Percentiles rank a stretch among this genome's conserved stretches.
Conservation (phyloP, 805 yeast genomes). For the Schwanniomyces vanrijiae region DNA sequence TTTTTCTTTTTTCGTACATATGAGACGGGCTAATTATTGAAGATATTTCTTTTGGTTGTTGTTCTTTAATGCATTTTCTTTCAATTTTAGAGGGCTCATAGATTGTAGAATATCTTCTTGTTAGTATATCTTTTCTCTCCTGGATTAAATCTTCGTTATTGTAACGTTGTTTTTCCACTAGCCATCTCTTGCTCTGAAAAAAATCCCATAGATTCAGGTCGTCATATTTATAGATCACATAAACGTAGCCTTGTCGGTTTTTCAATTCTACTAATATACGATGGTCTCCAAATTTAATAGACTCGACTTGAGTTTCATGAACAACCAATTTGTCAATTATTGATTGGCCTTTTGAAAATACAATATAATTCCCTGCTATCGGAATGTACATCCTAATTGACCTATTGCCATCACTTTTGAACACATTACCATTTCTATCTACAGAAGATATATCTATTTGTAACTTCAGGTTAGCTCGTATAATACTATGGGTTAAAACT, state of each 20-base stretch:
- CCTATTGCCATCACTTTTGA: not conserved
- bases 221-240: conserved; percentile 8
- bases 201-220: conserved; percentile 7
- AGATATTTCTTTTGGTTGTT: not conserved
- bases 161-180: conserved; percentile 2
- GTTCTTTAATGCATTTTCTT: not conserved
- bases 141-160: conserved; percentile 8
- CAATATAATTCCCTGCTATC: conserved; percentile 7
- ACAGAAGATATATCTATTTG: not conserved
- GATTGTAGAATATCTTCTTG: not conserved
- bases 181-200: conserved; percentile 9
- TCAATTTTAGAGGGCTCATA: not conserved
- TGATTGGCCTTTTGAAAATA: conserved; percentile 7
- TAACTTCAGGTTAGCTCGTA: not conserved
- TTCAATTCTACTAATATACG: conserved; percentile 10
- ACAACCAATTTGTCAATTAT: conserved; percentile 10
- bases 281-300: conserved; percentile 10
- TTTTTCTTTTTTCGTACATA: conserved; percentile 1
- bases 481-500: not conserved
- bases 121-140: conserved; percentile 3
- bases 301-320: conserved; percentile 8
- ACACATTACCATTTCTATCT: conserved; percentile 3
- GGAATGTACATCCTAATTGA: conserved; percentile 8
- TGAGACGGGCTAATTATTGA: not conserved
- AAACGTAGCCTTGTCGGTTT: conserved; percentile 8